Conservation (phyloP, 179 eudicot species). For the Beta lomatogona region DNA sequence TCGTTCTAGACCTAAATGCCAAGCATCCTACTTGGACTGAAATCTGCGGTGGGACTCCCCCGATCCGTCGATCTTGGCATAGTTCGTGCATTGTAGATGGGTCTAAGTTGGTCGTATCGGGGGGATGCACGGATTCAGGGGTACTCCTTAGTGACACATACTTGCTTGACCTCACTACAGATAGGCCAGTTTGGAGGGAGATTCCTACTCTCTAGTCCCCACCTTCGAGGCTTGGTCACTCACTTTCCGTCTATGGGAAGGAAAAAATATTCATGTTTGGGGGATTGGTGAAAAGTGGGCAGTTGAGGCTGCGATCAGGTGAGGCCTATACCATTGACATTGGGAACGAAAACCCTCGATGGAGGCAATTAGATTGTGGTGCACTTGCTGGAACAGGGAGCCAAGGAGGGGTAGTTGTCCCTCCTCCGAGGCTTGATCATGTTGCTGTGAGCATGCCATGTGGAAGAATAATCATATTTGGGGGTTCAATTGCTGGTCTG, state of each 20-base stretch:
- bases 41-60: constrained; percentile 64
- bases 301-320: constrained; percentile 62
- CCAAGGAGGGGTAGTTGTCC: constrained; percentile 52
- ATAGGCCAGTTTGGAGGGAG: constrained; percentile 75
- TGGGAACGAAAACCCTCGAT: constrained; percentile 59
- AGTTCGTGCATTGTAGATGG: constrained; percentile 85
- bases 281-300: constrained; percentile 81
- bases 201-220: constrained; percentile 70
- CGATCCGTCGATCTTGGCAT: constrained; percentile 85
- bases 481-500: constrained; percentile 74
- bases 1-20: constrained; percentile 81
- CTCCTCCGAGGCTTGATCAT: constrained; percentile 85
- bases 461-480: constrained; percentile 75
- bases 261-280: constrained; percentile 88
- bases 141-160: constrained; percentile 72
- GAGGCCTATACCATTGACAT: constrained; percentile 74
- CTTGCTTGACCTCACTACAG: constrained; percentile 62
- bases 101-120: constrained; percentile 77
- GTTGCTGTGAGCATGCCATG: constrained; percentile 86
- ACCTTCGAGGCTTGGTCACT: constrained; percentile 81
- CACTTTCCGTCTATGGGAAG: constrained; percentile 72
- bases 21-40: constrained; percentile 87
- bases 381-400: constrained; percentile 50
- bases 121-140: constrained; percentile 89
- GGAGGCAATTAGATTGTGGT: constrained; percentile 70